phyloP scores from a whole-genome alignment of 495 filamentous ascomycete genomes.

The Trichoderma asperelloides region DNA sequence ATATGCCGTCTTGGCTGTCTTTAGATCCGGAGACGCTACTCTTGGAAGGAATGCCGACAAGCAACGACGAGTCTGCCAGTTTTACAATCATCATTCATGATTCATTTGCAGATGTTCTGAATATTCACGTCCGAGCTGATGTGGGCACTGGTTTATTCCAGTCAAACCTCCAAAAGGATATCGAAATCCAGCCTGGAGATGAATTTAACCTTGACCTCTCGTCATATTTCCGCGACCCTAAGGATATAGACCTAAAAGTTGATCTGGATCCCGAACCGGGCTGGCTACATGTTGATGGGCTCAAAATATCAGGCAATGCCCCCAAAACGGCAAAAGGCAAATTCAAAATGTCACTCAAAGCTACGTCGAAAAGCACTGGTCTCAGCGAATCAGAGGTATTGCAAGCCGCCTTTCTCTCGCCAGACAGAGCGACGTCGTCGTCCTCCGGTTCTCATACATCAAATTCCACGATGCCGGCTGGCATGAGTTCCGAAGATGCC shows the following conservation, averaged over 20 bases:
- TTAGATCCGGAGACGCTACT: constrained; percentile 54
- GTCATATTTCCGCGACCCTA: constrained; percentile 41
- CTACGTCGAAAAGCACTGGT: background rate
- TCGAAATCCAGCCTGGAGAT: constrained; percentile 52
- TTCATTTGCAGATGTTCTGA: constrained; percentile 53
- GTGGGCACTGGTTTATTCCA: constrained; percentile 34
- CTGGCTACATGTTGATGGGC: constrained; percentile 61
- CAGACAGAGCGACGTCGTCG: background rate
- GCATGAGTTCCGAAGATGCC: background rate
- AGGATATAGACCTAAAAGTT: constrained; percentile 46
- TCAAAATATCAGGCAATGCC: constrained; percentile 53
- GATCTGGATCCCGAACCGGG: constrained; percentile 40
- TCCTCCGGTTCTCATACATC: background rate
- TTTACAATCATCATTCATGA: constrained; percentile 60
- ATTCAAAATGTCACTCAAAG: background rate
- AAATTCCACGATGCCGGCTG: background rate
- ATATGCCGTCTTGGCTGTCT: constrained; percentile 60
- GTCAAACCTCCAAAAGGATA: constrained; percentile 22
- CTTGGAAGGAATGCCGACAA: constrained; percentile 56
- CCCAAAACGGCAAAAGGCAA: constrained; percentile 28
- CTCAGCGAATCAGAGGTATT: background rate
- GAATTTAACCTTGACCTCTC: constrained; percentile 57
- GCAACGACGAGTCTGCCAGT: constrained; percentile 45
- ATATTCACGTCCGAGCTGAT: constrained; percentile 52
- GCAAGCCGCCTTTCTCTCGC: background rate